These are phyloP conservation scores for Cordyceps tenuipes DNA, from an alignment of 2,329 filamentous ascomycete genomes.

Conservation along the genomic window DNA sequence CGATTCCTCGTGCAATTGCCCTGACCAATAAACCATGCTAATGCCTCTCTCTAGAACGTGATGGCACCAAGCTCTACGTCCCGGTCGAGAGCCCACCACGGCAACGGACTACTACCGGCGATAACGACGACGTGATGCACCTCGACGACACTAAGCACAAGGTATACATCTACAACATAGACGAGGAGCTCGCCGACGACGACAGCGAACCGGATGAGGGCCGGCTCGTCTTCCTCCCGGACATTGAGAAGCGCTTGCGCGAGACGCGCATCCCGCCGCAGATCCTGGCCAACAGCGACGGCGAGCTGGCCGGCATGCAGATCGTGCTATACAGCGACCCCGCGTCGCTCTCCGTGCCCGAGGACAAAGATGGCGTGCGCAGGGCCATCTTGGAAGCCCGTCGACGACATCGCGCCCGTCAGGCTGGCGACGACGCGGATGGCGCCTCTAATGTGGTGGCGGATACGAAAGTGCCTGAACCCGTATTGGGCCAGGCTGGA, in stretches of 20 bases:
- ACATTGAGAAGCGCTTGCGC: conserved; percentile 74
- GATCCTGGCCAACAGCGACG: conserved; percentile 50
- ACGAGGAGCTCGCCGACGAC: conserved; percentile 66
- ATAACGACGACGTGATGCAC: conserved; percentile 60
- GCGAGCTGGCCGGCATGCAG: conserved; percentile 54
- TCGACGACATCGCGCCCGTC: conserved; percentile 54
- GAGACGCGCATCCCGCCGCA: conserved; percentile 61
- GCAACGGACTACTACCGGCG: conserved; percentile 8
- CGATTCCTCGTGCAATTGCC: neutral
- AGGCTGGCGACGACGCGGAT: conserved; percentile 19
- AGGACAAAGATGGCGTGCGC: conserved; percentile 67
- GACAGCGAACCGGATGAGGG: conserved; percentile 37
- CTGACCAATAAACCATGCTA: neutral
- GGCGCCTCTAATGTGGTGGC: neutral
- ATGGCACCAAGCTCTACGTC: conserved; percentile 57
- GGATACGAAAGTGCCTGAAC: neutral
- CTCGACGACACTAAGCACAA: conserved; percentile 80
- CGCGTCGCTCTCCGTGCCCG: conserved; percentile 63
- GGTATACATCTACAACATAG: conserved; percentile 85
- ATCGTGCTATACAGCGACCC: conserved; percentile 81
- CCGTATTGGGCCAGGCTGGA: conserved; percentile 13
- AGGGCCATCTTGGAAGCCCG: conserved; percentile 78
- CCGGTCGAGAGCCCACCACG: conserved; percentile 45
- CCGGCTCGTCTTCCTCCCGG: conserved; percentile 69
- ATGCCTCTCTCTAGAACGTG: conserved; percentile 39